Conservation (phyloP, 2,329 filamentous ascomycete genomes). For the Mollisia scopiformis region DNA sequence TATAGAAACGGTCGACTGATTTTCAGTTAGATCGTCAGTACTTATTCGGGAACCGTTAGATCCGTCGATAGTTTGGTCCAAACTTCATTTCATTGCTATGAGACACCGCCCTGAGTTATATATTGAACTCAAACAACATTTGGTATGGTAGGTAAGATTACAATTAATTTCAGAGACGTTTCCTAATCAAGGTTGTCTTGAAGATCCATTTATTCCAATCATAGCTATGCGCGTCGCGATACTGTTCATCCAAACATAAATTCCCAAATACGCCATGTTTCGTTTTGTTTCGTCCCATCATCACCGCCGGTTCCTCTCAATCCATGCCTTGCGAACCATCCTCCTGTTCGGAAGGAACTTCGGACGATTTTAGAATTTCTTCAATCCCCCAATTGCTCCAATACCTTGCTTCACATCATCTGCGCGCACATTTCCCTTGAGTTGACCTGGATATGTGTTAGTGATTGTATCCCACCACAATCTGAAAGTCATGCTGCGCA, state of each 20-base stretch:
- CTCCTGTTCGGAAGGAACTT: background rate
- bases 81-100: background rate
- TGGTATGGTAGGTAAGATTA: too few species aligned
- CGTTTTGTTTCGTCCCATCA: constrained; percentile 1
- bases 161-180: too few species aligned
- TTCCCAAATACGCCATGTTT: too few species aligned
- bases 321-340: background rate
- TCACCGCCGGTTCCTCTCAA: background rate
- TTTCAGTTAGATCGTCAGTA: background rate
- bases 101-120: background rate
- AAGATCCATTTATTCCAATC: background rate
- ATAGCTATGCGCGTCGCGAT: background rate
- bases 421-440: constrained; percentile 43
- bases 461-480: background rate
- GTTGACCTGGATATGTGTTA: constrained; percentile 32
- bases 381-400: constrained; percentile 28
- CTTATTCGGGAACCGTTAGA: background rate
- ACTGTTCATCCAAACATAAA: background rate
- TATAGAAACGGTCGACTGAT: background rate
- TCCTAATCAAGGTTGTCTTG: background rate
- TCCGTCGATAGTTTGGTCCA: background rate
- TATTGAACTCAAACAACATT: too few species aligned
- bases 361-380: constrained; percentile 9
- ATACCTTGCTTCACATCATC: constrained; percentile 32
- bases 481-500: background rate